A percentile compares a stretch with the other conserved stretches of the same genome.
phyloP scores from a whole-genome alignment of 2,329 filamentous ascomycete genomes.

The Calonectria henricotiae region DNA sequence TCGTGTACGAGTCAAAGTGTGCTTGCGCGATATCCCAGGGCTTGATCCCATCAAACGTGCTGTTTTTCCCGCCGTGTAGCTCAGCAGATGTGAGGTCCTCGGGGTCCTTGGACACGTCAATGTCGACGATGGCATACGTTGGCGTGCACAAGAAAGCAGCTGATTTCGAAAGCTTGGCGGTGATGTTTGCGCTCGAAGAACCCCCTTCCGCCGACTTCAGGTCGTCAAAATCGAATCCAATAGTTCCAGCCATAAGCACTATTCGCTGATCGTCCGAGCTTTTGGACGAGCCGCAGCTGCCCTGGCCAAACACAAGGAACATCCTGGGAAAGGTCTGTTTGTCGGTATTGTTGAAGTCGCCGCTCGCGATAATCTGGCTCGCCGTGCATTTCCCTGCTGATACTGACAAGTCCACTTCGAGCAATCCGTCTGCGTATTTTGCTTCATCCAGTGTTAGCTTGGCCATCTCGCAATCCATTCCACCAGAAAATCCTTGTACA shows the following conservation, averaged over 20 bases:
- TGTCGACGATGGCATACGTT: slow-evolving; percentile 43
- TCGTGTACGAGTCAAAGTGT: slow-evolving; percentile 44
- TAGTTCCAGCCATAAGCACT: slow-evolving; percentile 43
- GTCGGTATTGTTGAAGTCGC: slow-evolving; percentile 38
- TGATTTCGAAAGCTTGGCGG: slow-evolving; percentile 40
- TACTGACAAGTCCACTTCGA: slow-evolving; percentile 55
- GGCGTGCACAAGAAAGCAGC: slow-evolving; percentile 47
- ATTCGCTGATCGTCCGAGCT: slow-evolving; percentile 46
- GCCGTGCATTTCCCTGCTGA: slow-evolving; percentile 44
- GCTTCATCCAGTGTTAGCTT: slow-evolving; percentile 48
- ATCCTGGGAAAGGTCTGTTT: slow-evolving; percentile 38
- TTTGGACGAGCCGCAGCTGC: slow-evolving; percentile 43
- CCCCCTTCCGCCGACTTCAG: slow-evolving; percentile 42
- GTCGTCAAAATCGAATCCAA: slow-evolving; percentile 42
- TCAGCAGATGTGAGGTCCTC: slow-evolving; percentile 39
- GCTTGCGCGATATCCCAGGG: slow-evolving; percentile 46
- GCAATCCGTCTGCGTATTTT: slow-evolving; percentile 39
- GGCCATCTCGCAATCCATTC: slow-evolving; percentile 55
- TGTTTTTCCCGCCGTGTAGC: slow-evolving; percentile 35
- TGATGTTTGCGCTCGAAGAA: slow-evolving; percentile 31
- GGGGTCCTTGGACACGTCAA: slow-evolving; percentile 44
- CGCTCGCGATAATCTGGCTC: slow-evolving; percentile 44
- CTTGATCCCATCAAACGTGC: slow-evolving; percentile 42
- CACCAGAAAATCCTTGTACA: slow-evolving; percentile 57
- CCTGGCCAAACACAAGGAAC: slow-evolving; percentile 44